Conservation (phyloP, 73 alveolate species). For the Tetrahymena borealis region DNA sequence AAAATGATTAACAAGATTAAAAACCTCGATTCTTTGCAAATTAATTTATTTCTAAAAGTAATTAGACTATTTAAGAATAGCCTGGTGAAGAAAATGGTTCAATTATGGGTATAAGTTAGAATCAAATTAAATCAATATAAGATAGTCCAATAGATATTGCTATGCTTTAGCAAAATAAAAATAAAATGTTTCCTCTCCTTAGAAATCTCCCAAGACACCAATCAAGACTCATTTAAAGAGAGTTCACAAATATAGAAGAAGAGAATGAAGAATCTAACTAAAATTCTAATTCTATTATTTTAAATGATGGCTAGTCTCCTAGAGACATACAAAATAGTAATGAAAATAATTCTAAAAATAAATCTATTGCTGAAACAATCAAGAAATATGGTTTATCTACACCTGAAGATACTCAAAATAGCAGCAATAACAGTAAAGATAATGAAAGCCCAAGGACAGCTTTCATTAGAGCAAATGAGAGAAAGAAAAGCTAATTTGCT, state of each 20-base stretch:
- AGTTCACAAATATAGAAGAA: neutral
- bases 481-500: neutral
- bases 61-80: neutral
- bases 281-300: neutral
- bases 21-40: neutral
- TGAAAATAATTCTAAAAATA: neutral
- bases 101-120: neutral
- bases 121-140: neutral
- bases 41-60: neutral
- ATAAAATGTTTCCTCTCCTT: neutral
- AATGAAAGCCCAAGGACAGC: neutral
- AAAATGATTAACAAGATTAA: neutral
- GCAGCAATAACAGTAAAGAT: neutral
- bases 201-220: neutral
- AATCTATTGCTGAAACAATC: neutral
- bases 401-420: neutral
- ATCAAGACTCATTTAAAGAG: neutral
- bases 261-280: neutral
- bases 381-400: neutral
- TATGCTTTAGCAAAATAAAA: neutral
- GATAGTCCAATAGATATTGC: neutral
- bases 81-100: neutral
- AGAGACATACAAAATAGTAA: neutral
- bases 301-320: neutral
- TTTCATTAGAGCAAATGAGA: neutral